Percentiles rank a stretch among this genome's conserved stretches.
These are phyloP conservation scores for Physcomitrium patens DNA, from an alignment of 225 moss, liverwort and hornwort species.

Conservation along the genomic window DNA sequence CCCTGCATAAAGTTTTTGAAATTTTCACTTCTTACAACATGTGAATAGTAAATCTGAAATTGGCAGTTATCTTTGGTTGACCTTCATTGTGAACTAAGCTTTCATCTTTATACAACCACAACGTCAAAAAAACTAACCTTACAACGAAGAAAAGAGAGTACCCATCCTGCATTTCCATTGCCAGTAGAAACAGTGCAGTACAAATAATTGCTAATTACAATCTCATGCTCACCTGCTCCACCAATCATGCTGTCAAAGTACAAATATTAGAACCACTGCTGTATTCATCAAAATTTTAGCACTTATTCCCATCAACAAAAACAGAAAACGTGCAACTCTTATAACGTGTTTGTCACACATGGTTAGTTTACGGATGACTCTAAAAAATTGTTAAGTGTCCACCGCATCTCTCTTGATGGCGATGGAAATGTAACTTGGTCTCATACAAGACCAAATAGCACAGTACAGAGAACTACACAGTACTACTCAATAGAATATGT, in stretches of 20 bases:
- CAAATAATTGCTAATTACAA: constrained; percentile 83
- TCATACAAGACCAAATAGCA: constrained; percentile 3
- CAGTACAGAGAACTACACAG: neutral
- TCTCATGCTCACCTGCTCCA: constrained; percentile 86
- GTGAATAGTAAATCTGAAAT: too few relatives aligned
- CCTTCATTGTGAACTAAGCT: too few relatives aligned
- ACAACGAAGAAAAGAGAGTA: constrained; percentile 54
- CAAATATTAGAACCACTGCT: constrained; percentile 11
- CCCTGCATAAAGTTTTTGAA: too few relatives aligned
- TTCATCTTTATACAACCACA: too few relatives aligned
- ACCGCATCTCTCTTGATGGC: neutral
- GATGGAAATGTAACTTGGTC: neutral
- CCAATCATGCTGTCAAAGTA: constrained; percentile 16
- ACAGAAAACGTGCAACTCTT: constrained; percentile 1
- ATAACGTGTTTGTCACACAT: neutral
- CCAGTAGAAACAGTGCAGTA: constrained; percentile 79
- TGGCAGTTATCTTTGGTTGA: too few relatives aligned
- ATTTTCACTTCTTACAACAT: too few relatives aligned
- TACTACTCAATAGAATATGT: neutral
- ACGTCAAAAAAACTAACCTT: constrained; percentile 32
- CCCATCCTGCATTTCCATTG: constrained; percentile 72
- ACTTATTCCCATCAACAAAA: constrained; percentile 10
- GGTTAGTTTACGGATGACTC: neutral
- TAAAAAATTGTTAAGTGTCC: constrained; percentile 8
- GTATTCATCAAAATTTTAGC: neutral